Evolutionary conservation across 176 grass and related monocot species (phyloP).

Genomic region (Carex littledalei): DNA sequence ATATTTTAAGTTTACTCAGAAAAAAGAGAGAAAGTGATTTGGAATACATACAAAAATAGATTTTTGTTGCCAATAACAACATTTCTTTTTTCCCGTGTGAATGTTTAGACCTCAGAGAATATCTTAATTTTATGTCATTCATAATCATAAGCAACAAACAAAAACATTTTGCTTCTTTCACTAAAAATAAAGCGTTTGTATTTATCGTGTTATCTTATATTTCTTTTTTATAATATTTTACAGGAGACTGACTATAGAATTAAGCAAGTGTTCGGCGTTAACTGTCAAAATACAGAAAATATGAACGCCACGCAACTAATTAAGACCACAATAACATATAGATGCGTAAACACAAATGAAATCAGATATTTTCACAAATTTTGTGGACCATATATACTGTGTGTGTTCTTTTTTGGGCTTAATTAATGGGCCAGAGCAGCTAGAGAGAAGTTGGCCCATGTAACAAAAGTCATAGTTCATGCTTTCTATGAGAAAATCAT

Average conservation of each 20-base stretch:
- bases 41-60: too few species aligned
- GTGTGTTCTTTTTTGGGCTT: background rate
- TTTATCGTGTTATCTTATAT: background rate
- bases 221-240: background rate
- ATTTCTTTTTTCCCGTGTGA: too few species aligned
- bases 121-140: too few species aligned
- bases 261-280: background rate
- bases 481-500: too few species aligned
- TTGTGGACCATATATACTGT: background rate
- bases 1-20: too few species aligned
- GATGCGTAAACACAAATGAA: background rate
- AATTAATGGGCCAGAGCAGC: background rate
- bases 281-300: background rate
- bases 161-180: too few species aligned
- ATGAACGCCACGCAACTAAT: background rate
- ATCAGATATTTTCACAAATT: background rate
- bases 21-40: too few species aligned
- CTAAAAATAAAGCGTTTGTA: too few species aligned
- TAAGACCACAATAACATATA: background rate
- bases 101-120: too few species aligned
- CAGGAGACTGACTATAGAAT: background rate
- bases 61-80: background rate
- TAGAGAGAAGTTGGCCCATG: background rate
- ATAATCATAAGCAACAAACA: too few species aligned
- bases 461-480: background rate